Evolutionary conservation across 768 basidiomycete genomes (phyloP).

Genomic region (Fomitopsis pulvina): DNA sequence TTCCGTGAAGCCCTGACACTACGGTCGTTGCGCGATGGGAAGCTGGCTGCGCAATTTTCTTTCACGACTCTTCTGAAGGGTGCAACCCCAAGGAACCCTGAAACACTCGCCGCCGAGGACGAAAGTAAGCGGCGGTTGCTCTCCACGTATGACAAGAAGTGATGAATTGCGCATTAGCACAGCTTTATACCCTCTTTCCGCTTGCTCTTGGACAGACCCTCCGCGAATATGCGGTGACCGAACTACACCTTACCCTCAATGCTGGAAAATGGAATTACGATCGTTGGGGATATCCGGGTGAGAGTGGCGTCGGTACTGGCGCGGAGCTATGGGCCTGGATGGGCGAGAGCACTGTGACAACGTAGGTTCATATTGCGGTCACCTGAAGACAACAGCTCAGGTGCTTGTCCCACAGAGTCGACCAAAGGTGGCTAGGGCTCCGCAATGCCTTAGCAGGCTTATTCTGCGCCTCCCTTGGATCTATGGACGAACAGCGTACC

Average conservation of each 20-base stretch:
- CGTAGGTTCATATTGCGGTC: constrained; percentile 7
- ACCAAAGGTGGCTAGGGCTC: constrained; percentile 76
- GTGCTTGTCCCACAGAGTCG: constrained; percentile 40
- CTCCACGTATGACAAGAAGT: not conserved
- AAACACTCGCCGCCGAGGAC: constrained; percentile 37
- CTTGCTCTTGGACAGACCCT: constrained; percentile 83
- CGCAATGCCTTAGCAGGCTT: constrained; percentile 88
- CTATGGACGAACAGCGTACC: constrained; percentile 68
- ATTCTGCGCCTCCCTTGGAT: constrained; percentile 89
- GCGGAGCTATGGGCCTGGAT: constrained; percentile 94
- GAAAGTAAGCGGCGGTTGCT: constrained; percentile 33
- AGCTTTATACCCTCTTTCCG: constrained; percentile 86
- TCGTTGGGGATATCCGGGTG: constrained; percentile 76
- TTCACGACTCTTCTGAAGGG: constrained; percentile 62
- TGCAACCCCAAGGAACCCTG: constrained; percentile 51
- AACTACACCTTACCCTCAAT: constrained; percentile 85
- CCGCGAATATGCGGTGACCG: constrained; percentile 77
- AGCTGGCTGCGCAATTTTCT: constrained; percentile 71
- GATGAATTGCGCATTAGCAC: constrained; percentile 37
- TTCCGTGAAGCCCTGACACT: constrained; percentile 52
- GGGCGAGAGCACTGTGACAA: constrained; percentile 37
- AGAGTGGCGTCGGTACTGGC: constrained; percentile 72
- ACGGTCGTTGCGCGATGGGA: constrained; percentile 72
- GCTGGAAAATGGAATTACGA: constrained; percentile 90
- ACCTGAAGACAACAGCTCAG: not conserved